Evolutionary conservation across 768 basidiomycete genomes (phyloP).

Genomic region (Pleurotus cornucopiae): DNA sequence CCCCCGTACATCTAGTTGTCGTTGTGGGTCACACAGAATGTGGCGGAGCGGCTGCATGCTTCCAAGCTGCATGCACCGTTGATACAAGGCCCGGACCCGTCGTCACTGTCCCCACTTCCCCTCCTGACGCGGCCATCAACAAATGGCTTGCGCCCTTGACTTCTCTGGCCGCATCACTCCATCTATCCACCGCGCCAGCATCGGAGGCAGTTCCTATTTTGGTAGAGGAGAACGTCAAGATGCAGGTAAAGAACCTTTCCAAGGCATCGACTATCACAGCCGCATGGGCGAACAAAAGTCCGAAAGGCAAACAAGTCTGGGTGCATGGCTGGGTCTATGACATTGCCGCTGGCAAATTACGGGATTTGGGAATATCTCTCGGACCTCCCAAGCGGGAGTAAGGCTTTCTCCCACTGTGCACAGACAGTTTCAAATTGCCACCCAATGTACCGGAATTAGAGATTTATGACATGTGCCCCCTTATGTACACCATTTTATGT

Average conservation of each 20-base stretch:
- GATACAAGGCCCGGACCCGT: slow-evolving; percentile 5
- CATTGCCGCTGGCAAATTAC: slow-evolving; percentile 35
- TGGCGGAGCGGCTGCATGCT: slow-evolving; percentile 50
- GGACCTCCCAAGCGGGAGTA: slow-evolving; percentile 8
- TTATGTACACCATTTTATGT: too few species aligned
- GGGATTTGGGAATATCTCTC: slow-evolving; percentile 31
- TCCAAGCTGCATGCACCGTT: slow-evolving; percentile 20
- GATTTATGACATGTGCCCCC: too few species aligned
- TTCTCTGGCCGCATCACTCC: slow-evolving; percentile 32
- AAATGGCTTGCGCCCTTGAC: slow-evolving; percentile 57
- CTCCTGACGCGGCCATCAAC: slow-evolving; percentile 31
- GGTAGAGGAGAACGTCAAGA: slow-evolving; percentile 37
- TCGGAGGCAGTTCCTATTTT: slow-evolving; percentile 25
- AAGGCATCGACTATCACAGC: slow-evolving; percentile 24
- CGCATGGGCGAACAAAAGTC: slow-evolving; percentile 21
- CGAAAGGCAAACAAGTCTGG: slow-evolving; percentile 11
- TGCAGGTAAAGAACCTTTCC: slow-evolving; percentile 29
- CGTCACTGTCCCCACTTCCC: slow-evolving; percentile 13
- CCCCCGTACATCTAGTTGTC: slow-evolving; percentile 37
- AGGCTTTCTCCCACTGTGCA: not conserved
- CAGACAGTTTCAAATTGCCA: too few species aligned
- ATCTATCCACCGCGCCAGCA: slow-evolving; percentile 17
- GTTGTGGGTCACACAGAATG: slow-evolving; percentile 69
- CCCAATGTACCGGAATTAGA: too few species aligned
- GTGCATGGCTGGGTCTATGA: slow-evolving; percentile 54